Percentiles rank a stretch among this genome's conserved stretches.
These are phyloP conservation scores for Calendula officinalis DNA, from an alignment of 129 eudicot species.

Conservation along the genomic window DNA sequence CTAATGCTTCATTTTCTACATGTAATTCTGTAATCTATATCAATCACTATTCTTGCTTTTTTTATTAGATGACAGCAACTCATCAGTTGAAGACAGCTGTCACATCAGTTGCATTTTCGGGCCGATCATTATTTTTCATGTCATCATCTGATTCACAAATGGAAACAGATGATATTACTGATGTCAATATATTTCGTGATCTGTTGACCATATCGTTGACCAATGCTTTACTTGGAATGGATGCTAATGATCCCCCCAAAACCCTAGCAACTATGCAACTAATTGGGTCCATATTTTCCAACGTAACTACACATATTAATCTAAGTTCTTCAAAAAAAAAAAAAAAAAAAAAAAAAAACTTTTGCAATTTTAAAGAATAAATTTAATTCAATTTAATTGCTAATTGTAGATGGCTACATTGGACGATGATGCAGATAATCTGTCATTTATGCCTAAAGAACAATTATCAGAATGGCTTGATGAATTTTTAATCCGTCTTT, in stretches of 20 bases:
- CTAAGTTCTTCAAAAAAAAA: not conserved
- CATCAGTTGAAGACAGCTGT: constrained; percentile 98
- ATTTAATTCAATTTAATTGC: constrained; percentile 15
- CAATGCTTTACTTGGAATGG: constrained; percentile 97
- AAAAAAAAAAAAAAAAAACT: not conserved
- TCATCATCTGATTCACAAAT: constrained; percentile 45
- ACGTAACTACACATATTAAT: constrained; percentile 41
- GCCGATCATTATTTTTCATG: constrained; percentile 68
- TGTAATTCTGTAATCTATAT: constrained; percentile 2
- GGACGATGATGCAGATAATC: constrained; percentile 67
- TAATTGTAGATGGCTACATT: constrained; percentile 68
- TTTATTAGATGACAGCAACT: constrained; percentile 89
- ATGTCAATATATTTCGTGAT: constrained; percentile 54
- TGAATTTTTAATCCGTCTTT: constrained; percentile 86
- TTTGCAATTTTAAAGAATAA: not conserved
- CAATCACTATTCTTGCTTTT: constrained; percentile 25
- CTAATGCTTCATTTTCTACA: not conserved
- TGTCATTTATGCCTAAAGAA: constrained; percentile 53
- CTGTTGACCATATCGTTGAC: constrained; percentile 81
- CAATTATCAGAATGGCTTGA: constrained; percentile 97
- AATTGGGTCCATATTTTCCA: constrained; percentile 92
- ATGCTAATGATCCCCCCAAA: constrained; percentile 99
- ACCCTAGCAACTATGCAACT: constrained; percentile 99
- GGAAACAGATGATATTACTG: constrained; percentile 42
- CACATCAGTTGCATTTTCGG: constrained; percentile 88